Conservation (phyloP, 2,329 filamentous ascomycete species). For the Fusarium pseudocircinatum region DNA sequence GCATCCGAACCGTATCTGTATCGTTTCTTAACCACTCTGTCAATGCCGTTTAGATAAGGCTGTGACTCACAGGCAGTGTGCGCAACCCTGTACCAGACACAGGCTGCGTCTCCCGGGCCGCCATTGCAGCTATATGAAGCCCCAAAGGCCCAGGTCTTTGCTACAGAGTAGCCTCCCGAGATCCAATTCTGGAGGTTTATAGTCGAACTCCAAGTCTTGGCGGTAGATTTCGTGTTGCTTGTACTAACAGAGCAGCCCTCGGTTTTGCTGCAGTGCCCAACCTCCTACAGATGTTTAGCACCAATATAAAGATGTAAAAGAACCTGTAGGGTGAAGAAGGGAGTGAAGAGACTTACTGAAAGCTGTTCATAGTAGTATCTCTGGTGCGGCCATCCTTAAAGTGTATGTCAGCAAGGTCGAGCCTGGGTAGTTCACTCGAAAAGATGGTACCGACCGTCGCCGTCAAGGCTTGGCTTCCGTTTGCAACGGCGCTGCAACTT, state of each 20-base stretch:
- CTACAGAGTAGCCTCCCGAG: not conserved
- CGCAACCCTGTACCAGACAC: not conserved
- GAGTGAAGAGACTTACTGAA: not conserved
- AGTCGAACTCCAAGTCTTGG: not conserved
- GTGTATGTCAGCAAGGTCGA: not conserved
- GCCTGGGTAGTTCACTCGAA: not conserved
- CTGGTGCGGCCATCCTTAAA: not conserved
- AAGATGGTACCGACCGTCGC: not conserved
- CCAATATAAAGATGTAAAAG: not conserved
- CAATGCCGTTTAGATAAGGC: not conserved
- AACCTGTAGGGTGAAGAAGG: not conserved
- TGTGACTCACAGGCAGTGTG: not conserved
- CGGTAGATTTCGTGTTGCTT: not conserved
- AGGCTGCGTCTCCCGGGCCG: not conserved
- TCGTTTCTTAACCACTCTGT: not conserved
- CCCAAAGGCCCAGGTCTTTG: not conserved
- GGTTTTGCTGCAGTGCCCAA: not conserved
- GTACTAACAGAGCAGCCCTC: not conserved
- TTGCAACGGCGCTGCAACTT: not conserved
- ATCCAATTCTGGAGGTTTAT: not conserved
- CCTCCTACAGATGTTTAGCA: not conserved
- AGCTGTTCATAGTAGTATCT: not conserved
- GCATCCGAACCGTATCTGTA: not conserved
- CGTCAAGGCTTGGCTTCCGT: not conserved
- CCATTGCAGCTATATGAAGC: not conserved